A percentile compares a stretch with the other conserved stretches of the same genome.
These are phyloP conservation scores for Nicotiana benthamiana DNA, from an alignment of 257 asterid genomes.

Conservation along the genomic window DNA sequence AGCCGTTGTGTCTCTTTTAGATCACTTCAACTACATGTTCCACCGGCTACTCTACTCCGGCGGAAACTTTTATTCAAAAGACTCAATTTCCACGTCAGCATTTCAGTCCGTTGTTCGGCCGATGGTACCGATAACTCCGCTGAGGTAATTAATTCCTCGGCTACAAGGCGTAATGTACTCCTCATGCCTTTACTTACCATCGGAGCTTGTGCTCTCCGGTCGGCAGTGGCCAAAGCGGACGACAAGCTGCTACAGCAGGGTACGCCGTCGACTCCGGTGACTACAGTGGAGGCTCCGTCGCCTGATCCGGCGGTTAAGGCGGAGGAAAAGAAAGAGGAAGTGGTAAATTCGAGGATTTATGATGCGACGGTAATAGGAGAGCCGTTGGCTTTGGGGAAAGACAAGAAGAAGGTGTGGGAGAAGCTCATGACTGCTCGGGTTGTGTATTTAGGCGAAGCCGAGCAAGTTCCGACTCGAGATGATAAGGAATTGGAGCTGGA, in stretches of 20 bases:
- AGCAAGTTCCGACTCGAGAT: constrained; percentile 67
- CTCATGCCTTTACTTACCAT: constrained; percentile 45
- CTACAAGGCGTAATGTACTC: constrained; percentile 52
- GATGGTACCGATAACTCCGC: constrained; percentile 13
- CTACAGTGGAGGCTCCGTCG: constrained; percentile 10
- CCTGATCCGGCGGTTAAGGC: constrained; percentile 11
- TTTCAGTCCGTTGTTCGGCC: constrained; percentile 25
- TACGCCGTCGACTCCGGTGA: constrained; percentile 16
- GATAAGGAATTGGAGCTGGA: constrained; percentile 77
- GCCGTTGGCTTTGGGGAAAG: constrained; percentile 62
- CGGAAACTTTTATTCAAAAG: background rate
- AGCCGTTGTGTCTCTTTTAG: background rate
- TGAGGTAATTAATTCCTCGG: background rate
- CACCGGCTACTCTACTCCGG: constrained; percentile 1
- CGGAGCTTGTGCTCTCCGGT: constrained; percentile 52
- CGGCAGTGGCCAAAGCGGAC: constrained; percentile 68
- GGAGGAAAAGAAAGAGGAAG: constrained; percentile 42
- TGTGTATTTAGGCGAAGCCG: constrained; percentile 84
- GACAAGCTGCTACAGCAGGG: constrained; percentile 27
- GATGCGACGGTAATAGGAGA: constrained; percentile 73
- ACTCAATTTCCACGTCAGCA: constrained; percentile 25
- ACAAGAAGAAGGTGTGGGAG: constrained; percentile 61
- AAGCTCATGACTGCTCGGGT: constrained; percentile 66
- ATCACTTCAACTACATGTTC: background rate
- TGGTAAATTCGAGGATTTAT: constrained; percentile 60